Conservation (phyloP, 345 rosid genomes). For the Toxicodendron radicans region DNA sequence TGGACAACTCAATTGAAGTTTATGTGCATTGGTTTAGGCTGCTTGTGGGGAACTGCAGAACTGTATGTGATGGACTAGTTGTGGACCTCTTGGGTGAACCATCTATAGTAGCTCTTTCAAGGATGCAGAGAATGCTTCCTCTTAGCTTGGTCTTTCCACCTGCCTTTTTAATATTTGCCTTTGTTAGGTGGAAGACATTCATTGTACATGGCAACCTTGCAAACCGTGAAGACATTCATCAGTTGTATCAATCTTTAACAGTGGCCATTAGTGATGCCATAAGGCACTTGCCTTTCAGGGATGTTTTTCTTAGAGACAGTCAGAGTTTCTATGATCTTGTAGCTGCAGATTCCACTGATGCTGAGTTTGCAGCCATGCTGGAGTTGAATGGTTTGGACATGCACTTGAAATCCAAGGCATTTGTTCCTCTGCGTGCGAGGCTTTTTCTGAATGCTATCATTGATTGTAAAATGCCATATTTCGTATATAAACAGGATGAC, state of each 20-base stretch:
- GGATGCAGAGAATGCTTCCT: conserved; percentile 94
- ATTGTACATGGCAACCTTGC: conserved; percentile 49
- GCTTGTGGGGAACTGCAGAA: conserved; percentile 84
- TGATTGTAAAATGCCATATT: conserved; percentile 70
- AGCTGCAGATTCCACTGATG: conserved; percentile 79
- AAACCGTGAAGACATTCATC: conserved; percentile 78
- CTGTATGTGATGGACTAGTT: conserved; percentile 80
- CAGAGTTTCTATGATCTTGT: conserved; percentile 80
- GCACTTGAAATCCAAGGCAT: conserved; percentile 67
- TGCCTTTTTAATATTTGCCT: conserved; percentile 79
- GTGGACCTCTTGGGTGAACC: conserved; percentile 93
- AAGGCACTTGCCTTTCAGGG: conserved; percentile 86
- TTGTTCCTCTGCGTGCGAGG: conserved; percentile 92
- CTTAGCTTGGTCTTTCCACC: conserved; percentile 89
- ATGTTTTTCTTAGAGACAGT: conserved; percentile 85
- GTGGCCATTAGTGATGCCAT: conserved; percentile 77
- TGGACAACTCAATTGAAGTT: conserved; percentile 68
- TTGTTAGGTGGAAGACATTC: conserved; percentile 78
- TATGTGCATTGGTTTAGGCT: conserved; percentile 91
- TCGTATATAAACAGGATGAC: conserved; percentile 53
- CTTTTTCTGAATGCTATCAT: conserved; percentile 81
- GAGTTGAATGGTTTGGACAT: conserved; percentile 71
- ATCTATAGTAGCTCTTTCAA: conserved; percentile 76
- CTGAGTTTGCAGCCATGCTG: conserved; percentile 73
- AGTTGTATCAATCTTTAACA: conserved; percentile 68